Evolutionary conservation across 2,329 filamentous ascomycete genomes (phyloP).

Genomic region (Colletotrichum cereale): DNA sequence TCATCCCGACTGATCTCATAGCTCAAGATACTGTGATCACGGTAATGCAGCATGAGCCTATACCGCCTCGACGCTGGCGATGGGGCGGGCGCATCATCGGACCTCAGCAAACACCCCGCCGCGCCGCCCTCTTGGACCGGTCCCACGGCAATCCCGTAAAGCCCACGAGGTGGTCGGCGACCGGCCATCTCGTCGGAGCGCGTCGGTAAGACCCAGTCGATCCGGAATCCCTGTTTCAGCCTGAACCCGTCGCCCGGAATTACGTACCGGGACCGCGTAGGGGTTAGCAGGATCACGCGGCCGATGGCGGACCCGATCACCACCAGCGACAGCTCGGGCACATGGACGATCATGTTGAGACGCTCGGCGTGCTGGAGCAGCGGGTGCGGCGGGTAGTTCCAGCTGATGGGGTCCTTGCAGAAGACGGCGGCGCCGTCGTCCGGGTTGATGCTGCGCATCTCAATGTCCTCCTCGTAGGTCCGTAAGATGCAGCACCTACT

Average conservation of each 20-base stretch:
- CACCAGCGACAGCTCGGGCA: constrained; percentile 79
- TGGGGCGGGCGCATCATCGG: constrained; percentile 42
- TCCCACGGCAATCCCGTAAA: constrained; percentile 77
- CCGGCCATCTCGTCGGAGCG: constrained; percentile 58
- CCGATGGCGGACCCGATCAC: constrained; percentile 76
- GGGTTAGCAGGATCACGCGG: constrained; percentile 73
- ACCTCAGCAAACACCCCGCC: constrained; percentile 31
- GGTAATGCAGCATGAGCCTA: constrained; percentile 78
- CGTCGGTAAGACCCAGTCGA: constrained; percentile 66
- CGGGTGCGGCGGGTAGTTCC: constrained; percentile 43
- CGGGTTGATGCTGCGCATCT: constrained; percentile 53
- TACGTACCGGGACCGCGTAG: constrained; percentile 47
- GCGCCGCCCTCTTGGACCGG: constrained; percentile 66
- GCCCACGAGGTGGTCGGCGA: constrained; percentile 60
- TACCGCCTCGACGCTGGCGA: constrained; percentile 62
- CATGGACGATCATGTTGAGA: constrained; percentile 71
- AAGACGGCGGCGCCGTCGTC: constrained; percentile 46
- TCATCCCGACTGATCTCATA: constrained; percentile 72
- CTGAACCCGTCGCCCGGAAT: constrained; percentile 21
- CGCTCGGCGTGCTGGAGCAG: constrained; percentile 44
- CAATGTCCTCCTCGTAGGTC: constrained; percentile 62
- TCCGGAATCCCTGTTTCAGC: constrained; percentile 60
- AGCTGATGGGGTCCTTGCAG: constrained; percentile 47
- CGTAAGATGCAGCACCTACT: constrained; percentile 57
- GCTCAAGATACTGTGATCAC: constrained; percentile 75